Evolutionary conservation across 768 basidiomycete species (phyloP), one percentile per base, ranked within the genome.

Genomic region (Sutorius australiensis): DNA sequence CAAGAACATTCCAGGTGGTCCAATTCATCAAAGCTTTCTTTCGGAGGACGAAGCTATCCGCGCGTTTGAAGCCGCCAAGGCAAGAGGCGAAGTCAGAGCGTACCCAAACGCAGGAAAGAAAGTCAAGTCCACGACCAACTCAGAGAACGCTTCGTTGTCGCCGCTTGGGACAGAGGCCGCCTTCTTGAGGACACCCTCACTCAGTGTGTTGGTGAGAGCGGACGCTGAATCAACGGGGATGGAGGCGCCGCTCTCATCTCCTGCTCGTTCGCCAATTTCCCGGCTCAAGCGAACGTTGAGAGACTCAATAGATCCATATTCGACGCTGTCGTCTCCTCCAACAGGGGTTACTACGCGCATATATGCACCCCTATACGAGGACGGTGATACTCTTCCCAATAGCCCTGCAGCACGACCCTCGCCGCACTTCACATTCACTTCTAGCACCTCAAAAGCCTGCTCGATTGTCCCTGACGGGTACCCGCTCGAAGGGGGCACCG

Each of bases 1-100:
- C 11, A 73, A 59, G 48, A 69, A 74, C 5, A 71, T 81, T 10
- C 67, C 75, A 9, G 72, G 72, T 31, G 74, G 73, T 32, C 64
- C 77, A 3, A 55, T 76, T 6, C 62, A 73, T 57, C 73, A 82
- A 53, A 68, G 77, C 41, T 82, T 78, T 57, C 9, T 53, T 3
- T 69, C 75, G 3, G 59, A 75, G 55, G 74, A 68, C 28, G 74
- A 80, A 54, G 81, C 81, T 1, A 33, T 40, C 19, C 56, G 59
- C 6, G 63, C 61, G n/a, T 72, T 67, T 48, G 58, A 62, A 48
- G 66, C 61, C 12, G 69, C 71, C 44, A 30, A 27, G n/a, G 54
- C 54, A 37, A 64, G 64, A 42, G 69, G 67, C 12, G 67, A 72
- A 42, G 63, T 70, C 43, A 49, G n/a, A 39, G 58, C 55, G 34